Evolutionary conservation across 2,329 filamentous ascomycete species (phyloP).

Genomic region (Rasamsonia emersonii): DNA sequence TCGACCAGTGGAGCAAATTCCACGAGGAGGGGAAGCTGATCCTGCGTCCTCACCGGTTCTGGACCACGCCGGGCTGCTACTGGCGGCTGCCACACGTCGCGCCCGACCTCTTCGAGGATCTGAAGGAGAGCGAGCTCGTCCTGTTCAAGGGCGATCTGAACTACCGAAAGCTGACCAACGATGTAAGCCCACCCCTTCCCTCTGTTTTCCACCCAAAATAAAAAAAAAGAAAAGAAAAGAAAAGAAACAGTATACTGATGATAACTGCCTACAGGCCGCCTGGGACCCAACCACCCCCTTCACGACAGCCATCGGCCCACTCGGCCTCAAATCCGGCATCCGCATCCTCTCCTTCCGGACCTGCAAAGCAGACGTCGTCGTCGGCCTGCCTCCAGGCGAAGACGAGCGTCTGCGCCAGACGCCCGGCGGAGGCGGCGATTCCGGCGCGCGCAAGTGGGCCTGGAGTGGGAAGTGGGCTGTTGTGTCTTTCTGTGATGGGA

Average conservation of each 20-base stretch:
- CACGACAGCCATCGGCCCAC: constrained; percentile 69
- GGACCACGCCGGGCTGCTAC: constrained; percentile 80
- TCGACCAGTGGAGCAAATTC: constrained; percentile 68
- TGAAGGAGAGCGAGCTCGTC: constrained; percentile 76
- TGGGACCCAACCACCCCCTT: constrained; percentile 91
- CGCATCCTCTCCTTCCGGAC: constrained; percentile 82
- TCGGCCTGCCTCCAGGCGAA: constrained; percentile 70
- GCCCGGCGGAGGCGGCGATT: constrained; percentile 63
- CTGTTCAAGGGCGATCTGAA: constrained; percentile 98
- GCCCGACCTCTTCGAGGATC: constrained; percentile 61
- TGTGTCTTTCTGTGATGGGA: constrained; percentile 72
- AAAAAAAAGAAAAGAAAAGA: not conserved
- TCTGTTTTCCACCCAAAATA: not conserved
- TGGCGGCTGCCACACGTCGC: constrained; percentile 72
- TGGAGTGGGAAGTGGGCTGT: constrained; percentile 97
- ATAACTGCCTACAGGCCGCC: constrained; percentile 42
- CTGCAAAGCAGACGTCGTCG: constrained; percentile 93
- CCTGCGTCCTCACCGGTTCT: constrained; percentile 78
- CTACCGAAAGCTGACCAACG: constrained; percentile 83
- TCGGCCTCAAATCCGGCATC: constrained; percentile 72
- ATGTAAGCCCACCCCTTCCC: constrained; percentile 50
- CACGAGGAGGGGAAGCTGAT: constrained; percentile 78
- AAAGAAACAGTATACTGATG: constrained; percentile 8
- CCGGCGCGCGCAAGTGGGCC: constrained; percentile 70
- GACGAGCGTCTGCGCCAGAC: constrained; percentile 68